A percentile compares a stretch with the other conserved stretches of the same genome.
Evolutionary conservation across 495 filamentous ascomycete species (phyloP).

Genomic region (Penicillium egyptiacum): DNA sequence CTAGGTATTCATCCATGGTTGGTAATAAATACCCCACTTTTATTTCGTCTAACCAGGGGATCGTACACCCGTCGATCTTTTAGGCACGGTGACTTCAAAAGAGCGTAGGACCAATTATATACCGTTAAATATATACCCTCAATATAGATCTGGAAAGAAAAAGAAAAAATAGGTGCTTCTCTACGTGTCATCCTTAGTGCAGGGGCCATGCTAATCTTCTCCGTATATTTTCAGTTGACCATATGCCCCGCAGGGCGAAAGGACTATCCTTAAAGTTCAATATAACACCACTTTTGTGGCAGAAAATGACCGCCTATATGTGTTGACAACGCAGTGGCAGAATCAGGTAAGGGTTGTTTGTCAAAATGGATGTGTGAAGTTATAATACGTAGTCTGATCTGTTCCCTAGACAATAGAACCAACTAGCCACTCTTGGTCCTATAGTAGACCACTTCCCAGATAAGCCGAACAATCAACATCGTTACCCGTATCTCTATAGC

Average conservation of each 20-base stretch:
- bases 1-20: no score
- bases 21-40: not conserved
- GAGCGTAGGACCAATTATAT: not conserved
- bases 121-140: not conserved
- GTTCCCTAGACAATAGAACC: no score
- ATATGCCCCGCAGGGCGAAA: slow-evolving; percentile 68
- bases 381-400: not conserved
- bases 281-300: not conserved
- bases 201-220: slow-evolving; percentile 99
- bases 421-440: no score
- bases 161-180: slow-evolving; percentile 83
- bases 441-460: no score
- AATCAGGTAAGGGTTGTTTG: not conserved
- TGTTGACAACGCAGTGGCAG: not conserved
- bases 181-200: slow-evolving; percentile 99
- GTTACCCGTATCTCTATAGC: no score
- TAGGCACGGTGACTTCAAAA: not conserved
- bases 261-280: not conserved
- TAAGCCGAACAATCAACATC: no score
- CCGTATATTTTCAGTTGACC: slow-evolving; percentile 81
- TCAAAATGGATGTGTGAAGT: not conserved
- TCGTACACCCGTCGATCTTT: not conserved
- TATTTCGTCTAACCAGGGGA: not conserved
- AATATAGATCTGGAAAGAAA: slow-evolving; percentile 31
- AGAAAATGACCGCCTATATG: not conserved